phyloP scores from a whole-genome alignment of 164 flowering plant genomes.

The Tetrastigma voinierianum region DNA sequence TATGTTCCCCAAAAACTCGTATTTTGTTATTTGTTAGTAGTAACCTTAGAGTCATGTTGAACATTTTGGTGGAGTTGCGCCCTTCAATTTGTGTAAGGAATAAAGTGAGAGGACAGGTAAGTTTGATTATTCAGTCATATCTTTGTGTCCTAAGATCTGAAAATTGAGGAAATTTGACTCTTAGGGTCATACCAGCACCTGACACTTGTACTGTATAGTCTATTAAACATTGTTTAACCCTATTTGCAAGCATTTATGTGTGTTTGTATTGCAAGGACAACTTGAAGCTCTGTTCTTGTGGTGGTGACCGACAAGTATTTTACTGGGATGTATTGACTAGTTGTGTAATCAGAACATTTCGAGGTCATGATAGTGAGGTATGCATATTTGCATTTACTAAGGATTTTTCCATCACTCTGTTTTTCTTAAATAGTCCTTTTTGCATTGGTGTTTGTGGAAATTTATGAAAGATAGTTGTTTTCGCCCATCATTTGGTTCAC shows the following conservation, averaged over 20 bases:
- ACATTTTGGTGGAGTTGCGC: too few species aligned
- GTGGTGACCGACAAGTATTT: constrained; percentile 93
- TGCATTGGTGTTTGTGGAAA: neutral
- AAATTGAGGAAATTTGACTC: too few species aligned
- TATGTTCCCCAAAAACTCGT: too few species aligned
- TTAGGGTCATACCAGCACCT: too few species aligned
- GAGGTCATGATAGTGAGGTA: constrained; percentile 78
- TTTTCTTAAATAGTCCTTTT: neutral
- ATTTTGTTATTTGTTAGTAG: too few species aligned
- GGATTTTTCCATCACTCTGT: neutral
- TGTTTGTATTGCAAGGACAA: constrained; percentile 51
- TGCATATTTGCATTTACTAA: neutral
- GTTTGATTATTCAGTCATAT: too few species aligned
- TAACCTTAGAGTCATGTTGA: too few species aligned
- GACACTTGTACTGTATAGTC: too few species aligned
- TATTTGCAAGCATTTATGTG: neutral
- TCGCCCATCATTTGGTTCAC: neutral
- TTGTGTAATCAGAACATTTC: constrained; percentile 84
- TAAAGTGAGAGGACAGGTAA: too few species aligned
- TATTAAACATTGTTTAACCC: too few species aligned
- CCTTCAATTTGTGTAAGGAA: too few species aligned
- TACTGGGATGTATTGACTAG: constrained; percentile 93
- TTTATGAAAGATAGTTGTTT: neutral
- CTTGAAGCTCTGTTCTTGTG: constrained; percentile 80
- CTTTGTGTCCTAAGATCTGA: too few species aligned